These are phyloP conservation scores for Pleurotus pulmonarius DNA, from an alignment of 768 basidiomycete genomes.

Conservation along the genomic window DNA sequence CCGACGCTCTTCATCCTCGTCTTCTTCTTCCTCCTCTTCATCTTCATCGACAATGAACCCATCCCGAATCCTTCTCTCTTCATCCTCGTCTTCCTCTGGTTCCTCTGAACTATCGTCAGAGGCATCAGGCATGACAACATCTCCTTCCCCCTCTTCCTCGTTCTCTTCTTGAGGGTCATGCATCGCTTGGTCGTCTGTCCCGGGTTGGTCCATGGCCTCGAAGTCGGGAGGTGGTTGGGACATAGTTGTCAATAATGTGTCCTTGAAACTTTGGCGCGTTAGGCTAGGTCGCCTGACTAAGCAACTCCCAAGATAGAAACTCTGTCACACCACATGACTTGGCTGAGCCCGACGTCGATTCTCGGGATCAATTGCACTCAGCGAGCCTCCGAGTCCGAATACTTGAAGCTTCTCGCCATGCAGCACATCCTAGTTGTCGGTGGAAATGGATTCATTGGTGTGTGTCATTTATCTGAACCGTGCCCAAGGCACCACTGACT, in stretches of 20 bases:
- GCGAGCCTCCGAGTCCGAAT: neutral
- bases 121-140: conserved; percentile 47
- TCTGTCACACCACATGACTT: neutral
- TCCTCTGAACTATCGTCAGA: conserved; percentile 88
- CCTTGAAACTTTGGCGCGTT: neutral
- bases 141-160: conserved; percentile 55
- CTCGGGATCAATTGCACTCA: neutral
- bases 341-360: conserved; percentile 2
- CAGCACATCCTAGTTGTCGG: conserved; percentile 87
- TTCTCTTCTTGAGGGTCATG: conserved; percentile 41
- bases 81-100: conserved; percentile 88
- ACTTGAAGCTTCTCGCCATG: conserved; percentile 18
- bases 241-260: neutral
- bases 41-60: conserved; percentile 93
- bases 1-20: conserved; percentile 54
- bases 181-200: conserved; percentile 58
- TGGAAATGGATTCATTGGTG: conserved; percentile 98
- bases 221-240: conserved; percentile 2
- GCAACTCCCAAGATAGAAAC: neutral
- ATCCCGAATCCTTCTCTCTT: conserved; percentile 71
- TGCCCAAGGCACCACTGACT: conserved; percentile 1
- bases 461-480: neutral
- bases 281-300: neutral
- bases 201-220: neutral
- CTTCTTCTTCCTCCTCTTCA: conserved; percentile 82